A percentile compares a stretch with the other conserved stretches of the same genome.
phyloP scores from a whole-genome alignment of 2,329 filamentous ascomycete genomes.

The Rutstroemia sp. region DNA sequence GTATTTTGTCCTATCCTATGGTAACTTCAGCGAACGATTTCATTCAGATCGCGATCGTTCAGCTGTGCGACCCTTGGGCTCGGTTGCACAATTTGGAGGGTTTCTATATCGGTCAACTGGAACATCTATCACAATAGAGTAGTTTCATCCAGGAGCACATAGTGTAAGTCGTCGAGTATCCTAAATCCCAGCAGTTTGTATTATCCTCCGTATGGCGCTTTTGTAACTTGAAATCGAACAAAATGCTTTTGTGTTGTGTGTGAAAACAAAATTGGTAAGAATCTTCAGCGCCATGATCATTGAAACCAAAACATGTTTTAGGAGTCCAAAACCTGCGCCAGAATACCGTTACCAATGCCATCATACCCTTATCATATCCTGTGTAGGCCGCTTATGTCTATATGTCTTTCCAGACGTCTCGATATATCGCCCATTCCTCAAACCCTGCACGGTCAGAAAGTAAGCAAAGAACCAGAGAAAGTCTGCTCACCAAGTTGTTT shows the following conservation, averaged over 20 bases:
- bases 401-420: conserved; percentile 43
- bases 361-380: neutral
- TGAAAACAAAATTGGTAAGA: too few relatives aligned
- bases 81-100: neutral
- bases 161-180: too few relatives aligned
- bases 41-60: neutral
- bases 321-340: neutral
- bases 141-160: too few relatives aligned
- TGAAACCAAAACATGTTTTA: neutral
- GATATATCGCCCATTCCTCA: conserved; percentile 50
- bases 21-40: neutral
- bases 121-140: too few relatives aligned
- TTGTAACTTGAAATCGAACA: too few relatives aligned
- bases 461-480: neutral
- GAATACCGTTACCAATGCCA: neutral
- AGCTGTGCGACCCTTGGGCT: neutral
- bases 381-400: conserved; percentile 5
- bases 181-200: too few relatives aligned
- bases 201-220: too few relatives aligned
- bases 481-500: conserved; percentile 42
- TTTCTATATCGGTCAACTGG: neutral
- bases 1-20: neutral
- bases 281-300: too few relatives aligned
- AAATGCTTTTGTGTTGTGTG: too few relatives aligned
- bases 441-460: conserved; percentile 37